phyloP scores from a whole-genome alignment of 2,329 filamentous ascomycete species.

The Cercospora canescens region DNA sequence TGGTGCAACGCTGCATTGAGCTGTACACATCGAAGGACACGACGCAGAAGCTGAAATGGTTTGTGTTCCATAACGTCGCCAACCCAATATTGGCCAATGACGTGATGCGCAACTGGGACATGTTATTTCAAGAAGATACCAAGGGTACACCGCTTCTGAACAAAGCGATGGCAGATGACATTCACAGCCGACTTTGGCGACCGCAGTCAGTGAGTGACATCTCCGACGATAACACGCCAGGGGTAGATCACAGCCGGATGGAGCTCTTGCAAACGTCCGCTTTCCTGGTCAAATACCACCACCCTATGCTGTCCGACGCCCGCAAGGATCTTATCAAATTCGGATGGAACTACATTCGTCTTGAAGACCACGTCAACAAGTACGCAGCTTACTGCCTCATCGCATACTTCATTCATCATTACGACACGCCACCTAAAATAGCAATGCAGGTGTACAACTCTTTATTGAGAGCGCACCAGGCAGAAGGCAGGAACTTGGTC shows the following conservation, averaged over 20 bases:
- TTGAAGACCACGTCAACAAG: slow-evolving; percentile 99
- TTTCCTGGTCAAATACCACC: slow-evolving; percentile 92
- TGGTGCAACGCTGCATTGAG: slow-evolving; percentile 84
- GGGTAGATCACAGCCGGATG: slow-evolving; percentile 94
- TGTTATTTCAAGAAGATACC: slow-evolving; percentile 51
- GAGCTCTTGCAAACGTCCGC: slow-evolving; percentile 94
- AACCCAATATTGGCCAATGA: slow-evolving; percentile 98
- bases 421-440: slow-evolving; percentile 95
- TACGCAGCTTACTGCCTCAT: slow-evolving; percentile 97
- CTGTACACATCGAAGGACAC: slow-evolving; percentile 77
- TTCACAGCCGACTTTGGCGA: slow-evolving; percentile 93
- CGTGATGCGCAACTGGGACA: slow-evolving; percentile 77
- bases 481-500: slow-evolving; percentile 87
- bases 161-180: slow-evolving; percentile 79
- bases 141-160: slow-evolving; percentile 76
- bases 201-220: slow-evolving; percentile 72
- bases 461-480: slow-evolving; percentile 87
- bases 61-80: slow-evolving; percentile 85
- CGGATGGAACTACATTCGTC: slow-evolving; percentile 94
- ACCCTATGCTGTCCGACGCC: slow-evolving; percentile 81
- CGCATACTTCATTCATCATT: slow-evolving; percentile 95
- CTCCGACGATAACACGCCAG: slow-evolving; percentile 79
- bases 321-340: slow-evolving; percentile 99
- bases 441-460: slow-evolving; percentile 93
- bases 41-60: slow-evolving; percentile 88